Base-by-base conservation (phyloP, 2,329 filamentous ascomycete species). In the Arthroderma sp. region DNA sequence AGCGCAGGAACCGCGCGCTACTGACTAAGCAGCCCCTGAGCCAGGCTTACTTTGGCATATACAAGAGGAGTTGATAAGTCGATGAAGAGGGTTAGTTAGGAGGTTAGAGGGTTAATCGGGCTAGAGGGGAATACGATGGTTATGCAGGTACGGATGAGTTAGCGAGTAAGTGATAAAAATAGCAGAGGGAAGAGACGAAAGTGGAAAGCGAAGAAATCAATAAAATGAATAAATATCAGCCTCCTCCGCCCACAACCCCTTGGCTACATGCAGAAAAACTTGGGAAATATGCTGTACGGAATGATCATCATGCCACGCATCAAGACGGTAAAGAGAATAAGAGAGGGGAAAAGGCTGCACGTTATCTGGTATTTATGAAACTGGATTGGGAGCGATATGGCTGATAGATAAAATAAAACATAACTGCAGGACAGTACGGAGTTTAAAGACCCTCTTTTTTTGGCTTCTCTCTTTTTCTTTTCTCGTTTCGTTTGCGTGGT, bases 1-100 rank as follows among this genome's bases (percentile, higher is more conserved):
- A 56, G 47, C 28, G 57, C 57, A 58, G 57, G 53, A 54, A 58
- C 57, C 37, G 7, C 51, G 38, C 54, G 37, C 19, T 28, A n/a
- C 35, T 47, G 51, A 54, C 51, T 54, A 54, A 54, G 51, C 51
- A 39, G 51, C 51, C 51, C 51, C 51, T 39, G 44, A 51, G n/a
- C 25, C 44, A 51, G n/a, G n/a, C 28, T 31, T 31, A 31, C 28
- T 31, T 31, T 4, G 28, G 28, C 28, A 11, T 13, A 11, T 37
- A 9, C 13, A 37, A 13, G 31, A 11, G 31, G 31, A 33, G 31
- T 33, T 5, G n/a, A n/a, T n/a, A n/a, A n/a, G n/a, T n/a, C n/a
- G n/a, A n/a, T n/a, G n/a, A n/a, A n/a, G n/a, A n/a, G n/a, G n/a
- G n/a, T n/a, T n/a, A n/a, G n/a, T n/a, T n/a, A n/a, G n/a, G n/a